These are phyloP conservation scores for Schoenoplectus tabernaemontani DNA, from an alignment of 202 grass and related monocot species.

Conservation along the genomic window DNA sequence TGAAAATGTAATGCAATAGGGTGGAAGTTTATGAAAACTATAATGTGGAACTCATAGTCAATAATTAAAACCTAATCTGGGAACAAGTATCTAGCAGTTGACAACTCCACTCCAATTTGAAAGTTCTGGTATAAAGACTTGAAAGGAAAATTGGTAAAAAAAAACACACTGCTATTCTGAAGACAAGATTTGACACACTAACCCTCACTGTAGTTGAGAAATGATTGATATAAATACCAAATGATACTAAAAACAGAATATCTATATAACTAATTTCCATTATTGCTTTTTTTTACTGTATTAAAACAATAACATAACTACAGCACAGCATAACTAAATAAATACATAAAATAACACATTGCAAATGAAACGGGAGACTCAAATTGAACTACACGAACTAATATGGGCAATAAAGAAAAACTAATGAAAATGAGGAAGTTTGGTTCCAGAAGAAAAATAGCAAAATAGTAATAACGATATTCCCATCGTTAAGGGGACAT, in stretches of 20 bases:
- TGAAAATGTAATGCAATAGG: not conserved
- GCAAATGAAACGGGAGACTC: not conserved
- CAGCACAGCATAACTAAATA: not conserved
- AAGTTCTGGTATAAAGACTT: not conserved
- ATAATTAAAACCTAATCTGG: not conserved
- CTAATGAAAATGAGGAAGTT: not conserved
- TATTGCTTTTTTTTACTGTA: not conserved
- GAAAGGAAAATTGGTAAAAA: not conserved
- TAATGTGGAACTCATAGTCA: not conserved
- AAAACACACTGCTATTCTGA: not conserved
- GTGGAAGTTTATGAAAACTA: not conserved
- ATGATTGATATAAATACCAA: not conserved
- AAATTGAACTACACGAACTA: not conserved
- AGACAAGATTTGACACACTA: not conserved
- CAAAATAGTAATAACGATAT: not conserved
- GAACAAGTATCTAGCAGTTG: not conserved
- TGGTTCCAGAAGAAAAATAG: not conserved
- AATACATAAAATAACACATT: not conserved
- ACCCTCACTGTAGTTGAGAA: not conserved
- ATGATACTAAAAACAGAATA: not conserved
- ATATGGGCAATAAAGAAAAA: not conserved
- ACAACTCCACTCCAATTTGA: not conserved
- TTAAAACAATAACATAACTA: not conserved
- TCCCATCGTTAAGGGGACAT: not conserved
- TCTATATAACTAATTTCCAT: slow-evolving; percentile 9